Evolutionary conservation across 2,329 filamentous ascomycete species (phyloP), one percentile per base, ranked within the genome.

Genomic region (Nemania sp.): DNA sequence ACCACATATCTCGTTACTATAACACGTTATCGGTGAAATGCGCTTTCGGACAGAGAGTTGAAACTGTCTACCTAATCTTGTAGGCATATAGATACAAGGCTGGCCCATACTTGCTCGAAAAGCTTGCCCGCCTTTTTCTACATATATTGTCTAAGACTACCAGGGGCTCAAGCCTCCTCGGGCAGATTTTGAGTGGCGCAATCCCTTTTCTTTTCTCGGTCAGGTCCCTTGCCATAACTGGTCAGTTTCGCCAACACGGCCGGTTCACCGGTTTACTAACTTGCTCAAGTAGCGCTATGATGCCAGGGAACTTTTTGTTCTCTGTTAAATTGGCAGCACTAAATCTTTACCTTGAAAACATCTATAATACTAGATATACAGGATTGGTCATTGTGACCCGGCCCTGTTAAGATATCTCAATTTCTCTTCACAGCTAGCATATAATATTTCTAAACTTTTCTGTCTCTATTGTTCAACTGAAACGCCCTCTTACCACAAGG

Each of bases 401-500:
- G 38, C 22, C 45, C 45, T 49, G 20, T 22, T 8, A 26, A 26
- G 20, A 49, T 49, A 20, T 26, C 2, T 49, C 7, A n/a, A 45
- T 22, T 45, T 45, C 15, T 20, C 22, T 13, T 49, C 11, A 22
- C 18, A 47, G 18, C 43, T 47, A n/a, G n/a, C 20, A 49, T 24
- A n/a, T 11, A 49, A 49, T 13, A 49, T 13, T 26, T 26, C 1
- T 49, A 35, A 35, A n/a, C n/a, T 35, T 45, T 45, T 15, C n/a
- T 45, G 15, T 51, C 10, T 51, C 8, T n/a, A 53, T 53, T 32
- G 24, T 51, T 51, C 27, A 27, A 53, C 32, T 53, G 49, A n/a
- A 53, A 18, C 26, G 11, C 26, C 4, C n/a, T 53, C 8, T 32
- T 53, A 32, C 26, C 10, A 32, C 11, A 13, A 20, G n/a, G 2